A percentile compares a stretch with the other conserved stretches of the same genome.
phyloP scores from a whole-genome alignment of 345 rosid species.

The Raphanus raphanistrum region DNA sequence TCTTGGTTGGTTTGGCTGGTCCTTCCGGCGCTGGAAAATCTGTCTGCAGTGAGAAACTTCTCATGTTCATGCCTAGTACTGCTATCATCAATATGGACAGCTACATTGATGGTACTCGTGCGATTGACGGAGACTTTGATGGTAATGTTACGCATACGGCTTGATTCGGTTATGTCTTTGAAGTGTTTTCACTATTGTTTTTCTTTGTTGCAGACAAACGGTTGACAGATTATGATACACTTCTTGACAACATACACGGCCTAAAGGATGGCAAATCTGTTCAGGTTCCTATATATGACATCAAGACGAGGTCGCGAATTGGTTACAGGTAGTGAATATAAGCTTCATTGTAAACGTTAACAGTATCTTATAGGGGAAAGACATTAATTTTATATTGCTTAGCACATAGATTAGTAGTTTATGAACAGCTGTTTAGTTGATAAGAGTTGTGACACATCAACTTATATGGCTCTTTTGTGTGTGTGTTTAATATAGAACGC shows the following conservation, averaged over 20 bases:
- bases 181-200: not conserved
- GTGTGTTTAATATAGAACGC: conserved; percentile 53
- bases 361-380: not conserved
- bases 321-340: conserved; percentile 41
- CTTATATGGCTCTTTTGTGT: conserved; percentile 6
- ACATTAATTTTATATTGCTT: not conserved
- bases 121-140: conserved; percentile 88
- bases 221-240: conserved; percentile 87
- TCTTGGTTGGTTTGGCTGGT: conserved; percentile 93
- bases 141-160: conserved; percentile 45
- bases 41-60: conserved; percentile 83
- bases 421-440: too few relatives aligned
- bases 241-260: conserved; percentile 82
- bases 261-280: conserved; percentile 81
- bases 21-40: conserved; percentile 99
- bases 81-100: conserved; percentile 90
- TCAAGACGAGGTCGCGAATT: conserved; percentile 80
- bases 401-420: not conserved
- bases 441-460: too few relatives aligned
- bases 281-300: conserved; percentile 90
- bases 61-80: conserved; percentile 87
- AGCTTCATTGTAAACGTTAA: too few relatives aligned
- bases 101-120: conserved; percentile 80
- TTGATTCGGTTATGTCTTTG: not conserved
- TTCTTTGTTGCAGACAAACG: conserved; percentile 74